Evolutionary conservation across 495 filamentous ascomycete genomes (phyloP), one percentile per base, ranked within the genome.

Genomic region (Symbiotaphrina buchneri): DNA sequence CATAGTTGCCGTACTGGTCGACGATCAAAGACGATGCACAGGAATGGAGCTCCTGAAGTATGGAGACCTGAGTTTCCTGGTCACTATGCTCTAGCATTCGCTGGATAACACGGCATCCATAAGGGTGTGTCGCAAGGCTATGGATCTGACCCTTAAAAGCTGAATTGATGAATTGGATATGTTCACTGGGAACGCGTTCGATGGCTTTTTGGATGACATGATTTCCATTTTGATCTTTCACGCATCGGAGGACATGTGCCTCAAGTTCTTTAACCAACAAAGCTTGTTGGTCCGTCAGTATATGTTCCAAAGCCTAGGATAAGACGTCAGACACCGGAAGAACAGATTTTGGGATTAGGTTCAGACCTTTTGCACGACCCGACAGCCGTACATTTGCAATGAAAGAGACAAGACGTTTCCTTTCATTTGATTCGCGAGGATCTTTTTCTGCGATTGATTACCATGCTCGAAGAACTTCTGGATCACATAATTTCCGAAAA

Each of bases 401-500:
- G 85, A 91, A 21, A 97, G 52, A 17, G 65, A 60, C 24, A 78
- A 50, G 7, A 95, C 69, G 42, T 83, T 76, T 0, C 71, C 71
- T 43, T 78, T 79, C 83, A 97, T 94, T 41, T 73, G 63, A 30
- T 68, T 67, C 3, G 81, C 85, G 25, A 97, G 47, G 2, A 74
- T 60, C 48, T 75, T 82, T 53, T 97, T 97, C 48, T 95, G 90
- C 5, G 68, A 60, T 47, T 93, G 85, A 39, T 83, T 91, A 19
- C 90, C 90, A 44, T 95, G 82, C 51, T 95, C 85, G 40, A 94
- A 95, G 38, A 95, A 70, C 47, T 94, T 95, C 43, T 97, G 87
- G 15, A 95, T 87, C 21, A 97, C 87, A 45, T 95, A 97, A 50
- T 97, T 97, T 11, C 87, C 87, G 45, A 93, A 95, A 10, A 94